phyloP scores from a whole-genome alignment of 345 rosid genomes.

The Linum lewisii region DNA sequence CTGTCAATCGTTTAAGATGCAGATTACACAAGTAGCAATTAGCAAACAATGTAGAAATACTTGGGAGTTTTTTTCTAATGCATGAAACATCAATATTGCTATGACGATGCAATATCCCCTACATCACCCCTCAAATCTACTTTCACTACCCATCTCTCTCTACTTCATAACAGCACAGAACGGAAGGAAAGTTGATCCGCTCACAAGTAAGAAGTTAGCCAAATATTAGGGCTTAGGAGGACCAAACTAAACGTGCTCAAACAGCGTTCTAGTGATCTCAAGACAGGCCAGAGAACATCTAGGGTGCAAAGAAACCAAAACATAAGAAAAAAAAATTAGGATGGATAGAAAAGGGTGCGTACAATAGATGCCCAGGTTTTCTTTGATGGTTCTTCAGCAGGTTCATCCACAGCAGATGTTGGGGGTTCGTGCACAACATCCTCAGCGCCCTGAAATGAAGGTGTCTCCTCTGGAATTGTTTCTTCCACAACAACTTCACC shows the following conservation, averaged over 20 bases:
- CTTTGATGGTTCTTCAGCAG: constrained; percentile 50
- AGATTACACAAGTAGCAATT: background rate
- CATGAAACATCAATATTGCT: too few relatives aligned
- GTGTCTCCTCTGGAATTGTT: constrained; percentile 44
- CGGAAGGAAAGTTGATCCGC: background rate
- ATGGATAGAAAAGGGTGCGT: constrained; percentile 22
- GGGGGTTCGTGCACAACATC: constrained; percentile 38
- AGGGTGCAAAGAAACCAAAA: background rate
- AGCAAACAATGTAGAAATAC: too few relatives aligned
- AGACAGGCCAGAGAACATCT: background rate
- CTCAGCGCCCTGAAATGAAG: constrained; percentile 27
- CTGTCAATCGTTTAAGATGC: constrained; percentile 24
- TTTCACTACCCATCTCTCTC: background rate
- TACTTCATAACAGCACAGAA: background rate
- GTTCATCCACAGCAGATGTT: constrained; percentile 44
- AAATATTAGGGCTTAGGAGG: too few relatives aligned
- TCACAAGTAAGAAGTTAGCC: too few relatives aligned
- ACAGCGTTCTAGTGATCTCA: background rate
- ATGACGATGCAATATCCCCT: too few relatives aligned
- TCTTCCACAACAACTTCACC: constrained; percentile 54
- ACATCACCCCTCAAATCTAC: background rate
- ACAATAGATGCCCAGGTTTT: constrained; percentile 90
- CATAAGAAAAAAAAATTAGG: background rate
- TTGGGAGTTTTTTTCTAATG: too few relatives aligned
- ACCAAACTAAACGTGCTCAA: too few relatives aligned